Evolutionary conservation across 805 yeast species (phyloP).

Genomic region (Blastobotrys muscicola): DNA sequence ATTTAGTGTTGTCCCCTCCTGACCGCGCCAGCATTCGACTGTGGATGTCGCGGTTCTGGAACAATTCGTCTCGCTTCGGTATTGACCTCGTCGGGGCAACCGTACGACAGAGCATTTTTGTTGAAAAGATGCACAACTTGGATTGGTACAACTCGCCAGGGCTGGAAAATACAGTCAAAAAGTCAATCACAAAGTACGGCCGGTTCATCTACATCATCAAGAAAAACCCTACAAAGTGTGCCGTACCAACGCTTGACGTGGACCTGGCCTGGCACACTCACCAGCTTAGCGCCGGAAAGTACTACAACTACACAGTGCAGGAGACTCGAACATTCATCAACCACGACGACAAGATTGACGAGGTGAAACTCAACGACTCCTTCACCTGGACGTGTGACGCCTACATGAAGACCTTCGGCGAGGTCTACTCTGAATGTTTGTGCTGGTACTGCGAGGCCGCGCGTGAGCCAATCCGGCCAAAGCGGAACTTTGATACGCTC

Average conservation of each 20-base stretch:
- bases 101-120: constrained; percentile 12
- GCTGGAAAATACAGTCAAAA: constrained; percentile 6
- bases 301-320: constrained; percentile 3
- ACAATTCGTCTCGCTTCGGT: constrained; percentile 10
- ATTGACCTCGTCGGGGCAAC: constrained; percentile 14
- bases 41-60: constrained; percentile 7
- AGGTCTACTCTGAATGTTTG: constrained; percentile 11
- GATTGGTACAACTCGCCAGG: constrained; percentile 16
- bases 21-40: background rate
- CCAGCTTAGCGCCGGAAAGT: constrained; percentile 11
- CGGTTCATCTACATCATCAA: constrained; percentile 9
- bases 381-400: constrained; percentile 6
- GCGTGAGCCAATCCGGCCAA: constrained; percentile 7
- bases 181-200: constrained; percentile 7
- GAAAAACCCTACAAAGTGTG: background rate
- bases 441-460: constrained; percentile 13
- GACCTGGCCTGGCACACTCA: constrained; percentile 20
- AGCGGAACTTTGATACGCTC: background rate
- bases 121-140: constrained; percentile 13
- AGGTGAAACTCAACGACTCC: constrained; percentile 5
- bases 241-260: constrained; percentile 15
- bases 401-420: constrained; percentile 6
- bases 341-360: constrained; percentile 13
- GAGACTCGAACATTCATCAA: constrained; percentile 6
- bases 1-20: no score